Percentiles rank a stretch among this genome's conserved stretches.
These are phyloP conservation scores for Lentithecium fluviatile DNA, from an alignment of 495 filamentous ascomycete genomes.

Conservation along the genomic window DNA sequence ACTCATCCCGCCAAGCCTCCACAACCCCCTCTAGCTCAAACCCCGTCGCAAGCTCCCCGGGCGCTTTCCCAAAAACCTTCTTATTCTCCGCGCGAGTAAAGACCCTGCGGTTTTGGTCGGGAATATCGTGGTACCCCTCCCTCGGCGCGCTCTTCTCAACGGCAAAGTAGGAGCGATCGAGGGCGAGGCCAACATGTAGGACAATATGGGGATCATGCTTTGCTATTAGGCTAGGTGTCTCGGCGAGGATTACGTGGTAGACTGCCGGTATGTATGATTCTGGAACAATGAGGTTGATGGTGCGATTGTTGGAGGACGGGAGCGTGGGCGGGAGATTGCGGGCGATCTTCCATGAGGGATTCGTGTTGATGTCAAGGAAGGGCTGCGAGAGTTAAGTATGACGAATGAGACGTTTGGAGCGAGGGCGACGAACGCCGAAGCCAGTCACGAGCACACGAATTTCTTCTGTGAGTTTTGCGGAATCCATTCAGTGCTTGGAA, in stretches of 20 bases:
- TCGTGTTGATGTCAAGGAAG: conserved; percentile 12
- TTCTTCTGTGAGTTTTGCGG: neutral
- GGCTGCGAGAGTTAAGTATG: conserved; percentile 6
- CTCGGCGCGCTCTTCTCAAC: conserved; percentile 36
- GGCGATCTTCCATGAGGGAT: conserved; percentile 29
- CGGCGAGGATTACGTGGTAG: conserved; percentile 34
- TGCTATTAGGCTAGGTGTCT: conserved; percentile 28
- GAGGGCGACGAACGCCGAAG: conserved; percentile 25
- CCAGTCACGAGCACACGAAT: conserved; percentile 37
- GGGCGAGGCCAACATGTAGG: conserved; percentile 38
- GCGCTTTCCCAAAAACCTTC: conserved; percentile 36
- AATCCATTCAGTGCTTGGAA: neutral
- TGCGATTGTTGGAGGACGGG: neutral
- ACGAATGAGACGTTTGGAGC: neutral
- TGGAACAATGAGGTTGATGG: conserved; percentile 28
- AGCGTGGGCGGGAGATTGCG: conserved; percentile 9
- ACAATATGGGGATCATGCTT: conserved; percentile 35
- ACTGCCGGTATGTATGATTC: conserved; percentile 20
- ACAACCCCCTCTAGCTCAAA: conserved; percentile 33
- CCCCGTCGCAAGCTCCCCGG: conserved; percentile 18
- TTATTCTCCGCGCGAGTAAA: conserved; percentile 36
- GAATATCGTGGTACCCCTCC: conserved; percentile 41
- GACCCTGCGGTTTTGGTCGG: conserved; percentile 35
- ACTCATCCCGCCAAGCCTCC: conserved; percentile 1
- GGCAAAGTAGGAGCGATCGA: conserved; percentile 33